Base-by-base conservation (phyloP, 768 basidiomycete species). In the Trametes punicea region DNA sequence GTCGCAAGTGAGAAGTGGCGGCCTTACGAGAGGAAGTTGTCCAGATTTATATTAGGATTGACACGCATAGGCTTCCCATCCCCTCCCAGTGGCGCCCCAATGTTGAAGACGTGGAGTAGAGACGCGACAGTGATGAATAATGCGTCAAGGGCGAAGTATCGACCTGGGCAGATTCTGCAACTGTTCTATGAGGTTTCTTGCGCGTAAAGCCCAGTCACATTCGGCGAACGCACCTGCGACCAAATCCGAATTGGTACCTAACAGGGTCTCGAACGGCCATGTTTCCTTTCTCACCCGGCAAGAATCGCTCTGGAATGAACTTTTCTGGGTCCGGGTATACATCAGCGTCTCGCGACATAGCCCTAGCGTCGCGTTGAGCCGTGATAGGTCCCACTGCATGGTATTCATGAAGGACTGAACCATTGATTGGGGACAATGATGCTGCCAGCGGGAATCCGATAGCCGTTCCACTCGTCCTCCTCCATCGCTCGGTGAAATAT, bases 381-480 rank as follows among this genome's bases (percentile, higher is more conserved):
- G 20, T 9, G 51, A 16, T 15, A 21, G 44, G 6, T 20, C 34
- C 8, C 34, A 31, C 31, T n/a, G n/a, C n/a, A 6, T 10, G 18
- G 8, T 3, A 18, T 2, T 31, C 6, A 47, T 8, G 6, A 11
- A 44, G 23, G 4, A 13, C 11, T 39, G 16, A 26, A 65, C 66
- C 65, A 68, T 7, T 56, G 44, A 50, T 69, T 70, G 4, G 62
- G 53, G 6, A 71, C 27, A 11, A 70, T 58, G 9, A 64, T 59
- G 1, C 58, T 45, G 1, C 67, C 68, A 2, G 49, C 56, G 1
- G 70, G 68, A 15, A 71, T 67, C 38, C 55, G 45, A 36, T 65
- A 69, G 0, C 62, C 69, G 8, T 60, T 48, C 45, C 67, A 71
- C 15, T 56, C 50, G 46, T 68, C 69, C 27, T 67, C 69, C 21